phyloP scores from a whole-genome alignment of 306 rosid species.

The Pachyrhizus erosus region DNA sequence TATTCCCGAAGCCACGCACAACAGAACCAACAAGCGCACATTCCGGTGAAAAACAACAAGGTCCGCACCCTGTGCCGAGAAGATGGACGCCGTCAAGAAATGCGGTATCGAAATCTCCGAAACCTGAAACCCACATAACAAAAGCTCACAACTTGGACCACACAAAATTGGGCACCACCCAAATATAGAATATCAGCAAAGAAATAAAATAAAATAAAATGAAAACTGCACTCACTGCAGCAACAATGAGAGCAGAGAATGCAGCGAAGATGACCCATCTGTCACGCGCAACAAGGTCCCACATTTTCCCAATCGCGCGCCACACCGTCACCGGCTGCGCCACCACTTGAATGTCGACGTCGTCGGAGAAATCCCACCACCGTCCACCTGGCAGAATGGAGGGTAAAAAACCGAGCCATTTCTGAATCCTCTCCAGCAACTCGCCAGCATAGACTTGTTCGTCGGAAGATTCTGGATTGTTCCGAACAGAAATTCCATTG shows the following conservation, averaged over 20 bases:
- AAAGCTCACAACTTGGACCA: constrained; percentile 13
- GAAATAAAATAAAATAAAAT: not conserved
- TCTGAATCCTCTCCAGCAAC: constrained; percentile 44
- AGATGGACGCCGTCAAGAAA: constrained; percentile 86
- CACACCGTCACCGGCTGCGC: constrained; percentile 80
- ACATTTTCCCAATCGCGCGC: constrained; percentile 81
- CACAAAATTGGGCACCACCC: not conserved
- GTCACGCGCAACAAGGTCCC: constrained; percentile 80
- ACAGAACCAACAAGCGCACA: constrained; percentile 71
- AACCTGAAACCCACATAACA: constrained; percentile 55
- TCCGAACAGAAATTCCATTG: constrained; percentile 60
- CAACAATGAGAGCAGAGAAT: constrained; percentile 74
- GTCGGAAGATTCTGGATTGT: constrained; percentile 42
- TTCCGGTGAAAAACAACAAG: constrained; percentile 72
- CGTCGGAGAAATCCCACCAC: constrained; percentile 85
- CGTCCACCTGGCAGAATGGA: constrained; percentile 76
- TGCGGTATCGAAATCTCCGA: constrained; percentile 92
- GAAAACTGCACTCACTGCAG: constrained; percentile 59
- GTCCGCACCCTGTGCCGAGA: constrained; percentile 85
- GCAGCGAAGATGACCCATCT: constrained; percentile 85
- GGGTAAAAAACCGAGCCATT: constrained; percentile 47
- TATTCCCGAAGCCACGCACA: constrained; percentile 85
- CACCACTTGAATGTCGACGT: constrained; percentile 47
- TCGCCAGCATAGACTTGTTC: constrained; percentile 36
- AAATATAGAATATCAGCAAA: too few species aligned